Base-by-base conservation (phyloP, 2,329 filamentous ascomycete species). In the Ceratocystis papillata region DNA sequence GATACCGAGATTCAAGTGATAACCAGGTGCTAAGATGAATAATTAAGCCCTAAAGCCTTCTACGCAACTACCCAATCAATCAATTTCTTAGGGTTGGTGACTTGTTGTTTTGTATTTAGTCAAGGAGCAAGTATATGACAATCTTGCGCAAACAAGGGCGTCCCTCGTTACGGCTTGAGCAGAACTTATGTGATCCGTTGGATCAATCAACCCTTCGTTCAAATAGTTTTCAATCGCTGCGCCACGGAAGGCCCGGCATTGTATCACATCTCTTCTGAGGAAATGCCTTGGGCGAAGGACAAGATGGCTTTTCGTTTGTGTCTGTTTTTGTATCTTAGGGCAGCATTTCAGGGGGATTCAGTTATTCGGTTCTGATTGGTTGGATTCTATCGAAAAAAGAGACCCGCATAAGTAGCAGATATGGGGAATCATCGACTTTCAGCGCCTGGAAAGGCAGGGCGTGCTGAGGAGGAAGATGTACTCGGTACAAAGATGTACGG, bases 281-380 rank as follows among this genome's bases (percentile, higher is more conserved):
- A 20, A 59, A n/a, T 37, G 55, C 30, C 30, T 37, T 33, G 28
- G 17, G 55, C 15, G n/a, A 37, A 59, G 30, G 30, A n/a, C 28
- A 59, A 59, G 15, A 59, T 30, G 30, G 55, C 28, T 17, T 59
- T 59, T 59, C 5, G 10, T 59, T 33, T 37, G 55, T 59, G 7
- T n/a, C 7, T 25, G 12, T 7, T 57, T 57, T 57, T 17, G 15
- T 15, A 30, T 57, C 53, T 33, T 17, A n/a, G 55, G 28, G 37
- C 10, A 15, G 37, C 37, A 28, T 59, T 59, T 59, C 55, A 59
- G 55, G 55, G 55, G 55, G 55, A 59, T 59, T 59, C 28, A n/a
- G 28, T 2, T 37, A 33, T 10, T 37, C 15, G 55, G 15, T 5
- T 20, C 33, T 59, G 28, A 59, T 59, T 59, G 55, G 28, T 5